Base-by-base conservation (phyloP, 2,329 filamentous ascomycete genomes). In the Pyrenophora teres region DNA sequence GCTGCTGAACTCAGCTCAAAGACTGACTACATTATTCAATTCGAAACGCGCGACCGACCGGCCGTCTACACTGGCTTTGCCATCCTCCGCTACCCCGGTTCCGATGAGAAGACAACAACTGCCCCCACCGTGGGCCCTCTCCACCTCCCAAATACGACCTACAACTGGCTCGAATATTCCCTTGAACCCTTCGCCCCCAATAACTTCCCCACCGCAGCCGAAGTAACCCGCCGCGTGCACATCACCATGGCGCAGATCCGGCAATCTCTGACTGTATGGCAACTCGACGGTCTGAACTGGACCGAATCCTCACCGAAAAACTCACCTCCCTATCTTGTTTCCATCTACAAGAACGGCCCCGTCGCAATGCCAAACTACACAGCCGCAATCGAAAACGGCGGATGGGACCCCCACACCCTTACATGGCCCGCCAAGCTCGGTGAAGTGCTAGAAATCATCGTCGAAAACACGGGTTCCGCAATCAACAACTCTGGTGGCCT, bases 381-480 rank as follows among this genome's bases (percentile, higher is more conserved):
- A 0, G 75, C 72, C 0, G 83, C 83, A 0, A 18, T 83, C 0
- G 63, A 65, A 10, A 81, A 84, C 59, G 55, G 71, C 13, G 83
- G 82, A 13, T 84, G 80, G 74, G 83, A 87, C 53, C 82, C 82
- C 0, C 59, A 52, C 0, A 80, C 76, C 0, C 68, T 72, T 9
- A 76, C 79, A 0, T 86, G 79, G 62, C 81, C 83, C 0, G 82
- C 80, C 0, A 74, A 76, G 37, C 62, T 84, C 1, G 83, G 83
- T 21, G 83, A 87, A 62, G 79, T 83, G 0, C 66, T 84, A 3
- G 81, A 83, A 48, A 80, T 83, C 16, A 77, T 85, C 4, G 73
- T 79, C 59, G 70, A 76, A 37, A 80, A 77, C 59, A 65, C 58
- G 0, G 62, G 60, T 0, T 57, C 52, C 33, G 3, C 46, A 8